A percentile compares a stretch with the other conserved stretches of the same genome.
phyloP scores from a whole-genome alignment of 2,329 filamentous ascomycete species.

The Coleophoma cylindrospora region DNA sequence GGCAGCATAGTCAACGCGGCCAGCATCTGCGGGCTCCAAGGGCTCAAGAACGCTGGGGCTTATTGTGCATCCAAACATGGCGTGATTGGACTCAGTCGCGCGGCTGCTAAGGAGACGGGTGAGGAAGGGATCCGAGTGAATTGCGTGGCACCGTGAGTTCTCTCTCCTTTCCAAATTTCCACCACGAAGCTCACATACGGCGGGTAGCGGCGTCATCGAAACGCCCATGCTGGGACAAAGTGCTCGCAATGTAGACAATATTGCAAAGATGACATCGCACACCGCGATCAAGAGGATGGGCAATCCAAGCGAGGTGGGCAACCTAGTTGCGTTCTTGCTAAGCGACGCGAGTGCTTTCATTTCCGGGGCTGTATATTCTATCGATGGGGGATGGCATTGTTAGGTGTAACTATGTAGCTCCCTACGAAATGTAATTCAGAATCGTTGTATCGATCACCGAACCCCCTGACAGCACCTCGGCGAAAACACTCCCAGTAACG shows the following conservation, averaged over 20 bases:
- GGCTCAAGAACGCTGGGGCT: slow-evolving; percentile 20
- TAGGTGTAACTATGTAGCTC: neutral
- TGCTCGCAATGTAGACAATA: neutral
- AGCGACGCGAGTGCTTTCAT: neutral
- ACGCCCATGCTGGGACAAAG: slow-evolving; percentile 1
- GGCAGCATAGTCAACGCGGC: slow-evolving; percentile 54
- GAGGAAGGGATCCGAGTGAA: slow-evolving; percentile 8
- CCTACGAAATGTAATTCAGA: no score
- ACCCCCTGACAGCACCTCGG: no score
- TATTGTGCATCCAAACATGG: slow-evolving; percentile 27
- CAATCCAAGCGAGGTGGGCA: slow-evolving; percentile 25
- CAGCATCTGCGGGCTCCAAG: slow-evolving; percentile 34
- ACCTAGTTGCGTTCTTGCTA: slow-evolving; percentile 6
- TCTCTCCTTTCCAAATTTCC: neutral
- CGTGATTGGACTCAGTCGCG: slow-evolving; percentile 24
- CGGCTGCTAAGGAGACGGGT: slow-evolving; percentile 24
- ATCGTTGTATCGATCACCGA: no score
- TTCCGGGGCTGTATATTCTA: slow-evolving; percentile 1
- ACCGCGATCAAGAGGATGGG: slow-evolving; percentile 8
- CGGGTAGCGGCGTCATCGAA: slow-evolving; percentile 1
- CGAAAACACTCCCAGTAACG: slow-evolving; percentile 5
- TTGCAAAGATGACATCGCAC: neutral
- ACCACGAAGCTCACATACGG: neutral
- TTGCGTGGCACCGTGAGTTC: slow-evolving; percentile 11
- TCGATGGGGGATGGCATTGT: slow-evolving; percentile 5